Conservation (phyloP, 768 basidiomycete genomes). For the Trichaptum fuscoviolaceum region DNA sequence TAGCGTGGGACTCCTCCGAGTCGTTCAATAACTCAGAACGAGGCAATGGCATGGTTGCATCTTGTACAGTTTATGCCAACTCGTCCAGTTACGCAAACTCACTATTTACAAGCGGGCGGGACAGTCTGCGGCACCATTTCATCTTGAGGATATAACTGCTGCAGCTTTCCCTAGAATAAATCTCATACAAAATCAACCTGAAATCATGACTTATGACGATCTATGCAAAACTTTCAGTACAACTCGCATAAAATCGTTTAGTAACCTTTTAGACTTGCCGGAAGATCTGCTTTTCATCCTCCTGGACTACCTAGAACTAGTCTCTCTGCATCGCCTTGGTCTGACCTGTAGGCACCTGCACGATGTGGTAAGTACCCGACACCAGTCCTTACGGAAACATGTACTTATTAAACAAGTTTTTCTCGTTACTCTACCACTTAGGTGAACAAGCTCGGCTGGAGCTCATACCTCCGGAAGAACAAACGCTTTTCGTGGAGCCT, state of each 20-base stretch:
- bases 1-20: too few species aligned
- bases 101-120: too few species aligned
- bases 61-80: too few species aligned
- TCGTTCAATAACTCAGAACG: too few species aligned
- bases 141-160: too few species aligned
- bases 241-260: not conserved
- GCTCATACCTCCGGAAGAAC: slow-evolving; percentile 42
- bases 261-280: slow-evolving; percentile 1
- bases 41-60: too few species aligned
- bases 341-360: not conserved
- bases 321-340: not conserved
- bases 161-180: too few species aligned
- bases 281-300: not conserved
- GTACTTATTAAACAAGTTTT: not conserved
- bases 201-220: too few species aligned
- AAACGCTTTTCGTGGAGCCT: slow-evolving; percentile 28
- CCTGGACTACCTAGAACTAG: not conserved
- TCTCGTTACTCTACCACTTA: slow-evolving; percentile 18
- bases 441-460: slow-evolving; percentile 64
- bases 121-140: too few species aligned
- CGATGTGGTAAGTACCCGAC: not conserved
- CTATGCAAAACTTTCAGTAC: too few species aligned
- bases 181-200: too few species aligned
- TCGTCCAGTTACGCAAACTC: too few species aligned
- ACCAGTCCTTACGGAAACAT: not conserved